These are phyloP conservation scores for Colletotrichum incanum DNA, from an alignment of 2,329 filamentous ascomycete genomes.

Conservation along the genomic window DNA sequence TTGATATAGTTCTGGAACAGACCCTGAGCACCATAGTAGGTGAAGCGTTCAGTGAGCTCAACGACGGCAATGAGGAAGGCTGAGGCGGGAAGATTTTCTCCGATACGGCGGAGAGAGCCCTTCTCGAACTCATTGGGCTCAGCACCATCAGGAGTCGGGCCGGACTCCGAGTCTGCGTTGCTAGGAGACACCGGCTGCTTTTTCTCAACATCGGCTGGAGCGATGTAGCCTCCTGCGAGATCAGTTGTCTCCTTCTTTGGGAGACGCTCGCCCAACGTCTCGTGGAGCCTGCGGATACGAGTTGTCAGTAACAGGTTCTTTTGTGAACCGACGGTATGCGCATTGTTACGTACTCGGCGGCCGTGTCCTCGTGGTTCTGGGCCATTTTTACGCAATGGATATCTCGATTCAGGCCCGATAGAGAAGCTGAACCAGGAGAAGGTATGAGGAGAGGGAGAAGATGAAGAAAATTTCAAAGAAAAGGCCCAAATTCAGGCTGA, in stretches of 20 bases:
- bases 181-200: constrained; percentile 25
- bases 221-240: constrained; percentile 47
- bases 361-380: constrained; percentile 53
- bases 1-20: constrained; percentile 71
- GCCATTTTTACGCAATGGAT: constrained; percentile 48
- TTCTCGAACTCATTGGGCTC: constrained; percentile 69
- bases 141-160: constrained; percentile 60
- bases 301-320: constrained; percentile 9
- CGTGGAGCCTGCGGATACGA: constrained; percentile 48
- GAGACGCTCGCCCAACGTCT: constrained; percentile 48
- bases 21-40: constrained; percentile 69
- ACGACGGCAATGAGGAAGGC: constrained; percentile 72
- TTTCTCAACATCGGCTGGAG: constrained; percentile 47
- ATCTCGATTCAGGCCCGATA: constrained; percentile 12
- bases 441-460: constrained; percentile 30
- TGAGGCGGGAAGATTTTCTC: constrained; percentile 68
- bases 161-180: constrained; percentile 48
- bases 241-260: constrained; percentile 47
- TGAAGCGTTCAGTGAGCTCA: constrained; percentile 71
- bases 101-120: constrained; percentile 65
- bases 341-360: constrained; percentile 51
- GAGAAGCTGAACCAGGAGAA: constrained; percentile 21
- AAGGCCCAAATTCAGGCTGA: constrained; percentile 5
- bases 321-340: constrained; percentile 18
- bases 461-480: constrained; percentile 25